phyloP scores from a whole-genome alignment of 805 yeast species.

The Saccharomycopsis microspora region DNA sequence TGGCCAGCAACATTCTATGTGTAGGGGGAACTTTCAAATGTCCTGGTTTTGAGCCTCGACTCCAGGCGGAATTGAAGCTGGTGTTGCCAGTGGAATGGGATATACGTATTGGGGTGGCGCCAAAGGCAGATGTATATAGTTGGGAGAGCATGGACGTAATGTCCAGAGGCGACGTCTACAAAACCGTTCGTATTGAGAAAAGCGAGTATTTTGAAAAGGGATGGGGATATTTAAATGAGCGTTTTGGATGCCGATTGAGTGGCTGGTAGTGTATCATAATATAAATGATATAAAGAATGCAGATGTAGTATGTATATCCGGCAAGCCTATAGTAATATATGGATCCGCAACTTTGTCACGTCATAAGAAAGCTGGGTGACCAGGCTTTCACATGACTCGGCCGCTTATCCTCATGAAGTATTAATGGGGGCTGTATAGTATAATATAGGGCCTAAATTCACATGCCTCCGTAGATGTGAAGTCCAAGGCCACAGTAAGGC shows the following conservation, averaged over 20 bases:
- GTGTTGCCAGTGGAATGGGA: slow-evolving; percentile 66
- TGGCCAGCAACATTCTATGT: slow-evolving; percentile 67
- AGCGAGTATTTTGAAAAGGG: slow-evolving; percentile 87
- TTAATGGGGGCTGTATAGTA: no score
- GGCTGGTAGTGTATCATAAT: slow-evolving; percentile 9
- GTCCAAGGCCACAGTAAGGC: no score
- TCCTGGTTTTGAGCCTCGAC: slow-evolving; percentile 53
- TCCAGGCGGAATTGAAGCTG: slow-evolving; percentile 48
- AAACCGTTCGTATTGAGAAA: slow-evolving; percentile 51
- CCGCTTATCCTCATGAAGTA: no score
- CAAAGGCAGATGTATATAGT: slow-evolving; percentile 27
- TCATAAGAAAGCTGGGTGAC: no score
- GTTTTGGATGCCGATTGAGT: slow-evolving; percentile 27
- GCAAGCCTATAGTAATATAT: no score
- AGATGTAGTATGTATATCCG: background rate
- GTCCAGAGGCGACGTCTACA: slow-evolving; percentile 21
- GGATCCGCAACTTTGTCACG: no score
- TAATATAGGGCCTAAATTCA: no score
- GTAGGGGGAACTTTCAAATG: slow-evolving; percentile 77
- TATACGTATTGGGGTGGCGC: slow-evolving; percentile 32
- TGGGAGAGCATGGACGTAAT: slow-evolving; percentile 33
- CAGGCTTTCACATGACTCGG: no score
- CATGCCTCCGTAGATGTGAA: no score
- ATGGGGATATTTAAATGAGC: slow-evolving; percentile 40
- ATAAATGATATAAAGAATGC: background rate